Evolutionary conservation across 306 rosid genomes (phyloP).

Genomic region (Potentilla sterilis): DNA sequence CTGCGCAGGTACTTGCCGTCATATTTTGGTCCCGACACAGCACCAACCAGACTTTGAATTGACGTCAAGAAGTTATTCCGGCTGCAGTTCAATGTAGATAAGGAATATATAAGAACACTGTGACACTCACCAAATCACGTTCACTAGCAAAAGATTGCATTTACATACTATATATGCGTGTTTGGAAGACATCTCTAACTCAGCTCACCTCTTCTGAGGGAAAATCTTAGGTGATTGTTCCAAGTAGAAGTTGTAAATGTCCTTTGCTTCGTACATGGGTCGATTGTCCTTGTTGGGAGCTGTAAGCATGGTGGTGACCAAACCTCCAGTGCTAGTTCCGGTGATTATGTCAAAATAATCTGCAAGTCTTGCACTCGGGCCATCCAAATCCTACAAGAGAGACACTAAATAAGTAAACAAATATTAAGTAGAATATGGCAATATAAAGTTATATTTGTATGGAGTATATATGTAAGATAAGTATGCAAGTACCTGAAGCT

Average conservation of each 20-base stretch:
- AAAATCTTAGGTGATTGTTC: slow-evolving; percentile 36
- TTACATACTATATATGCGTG: background rate
- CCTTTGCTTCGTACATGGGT: slow-evolving; percentile 38
- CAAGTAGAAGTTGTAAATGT: slow-evolving; percentile 37
- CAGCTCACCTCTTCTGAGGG: slow-evolving; percentile 35
- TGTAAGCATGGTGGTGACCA: slow-evolving; percentile 47
- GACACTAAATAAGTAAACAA: background rate
- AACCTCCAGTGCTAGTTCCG: slow-evolving; percentile 48
- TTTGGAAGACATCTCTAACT: background rate
- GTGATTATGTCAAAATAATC: slow-evolving; percentile 42
- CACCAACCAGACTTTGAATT: background rate
- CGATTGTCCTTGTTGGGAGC: slow-evolving; percentile 39
- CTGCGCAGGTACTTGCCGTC: slow-evolving; percentile 28
- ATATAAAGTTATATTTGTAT: background rate
- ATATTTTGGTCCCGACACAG: slow-evolving; percentile 24
- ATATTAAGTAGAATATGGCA: background rate
- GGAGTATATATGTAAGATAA: background rate
- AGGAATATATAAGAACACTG: background rate
- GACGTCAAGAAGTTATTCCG: background rate
- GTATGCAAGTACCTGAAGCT: slow-evolving; percentile 34
- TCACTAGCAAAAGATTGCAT: background rate
- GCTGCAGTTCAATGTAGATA: background rate
- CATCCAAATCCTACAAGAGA: slow-evolving; percentile 32
- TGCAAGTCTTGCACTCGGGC: slow-evolving; percentile 30
- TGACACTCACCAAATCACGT: background rate